Percentiles rank a stretch among this genome's conserved stretches.
These are phyloP conservation scores for Geosmithia morbida DNA, from an alignment of 2,329 filamentous ascomycete genomes.

Conservation along the genomic window DNA sequence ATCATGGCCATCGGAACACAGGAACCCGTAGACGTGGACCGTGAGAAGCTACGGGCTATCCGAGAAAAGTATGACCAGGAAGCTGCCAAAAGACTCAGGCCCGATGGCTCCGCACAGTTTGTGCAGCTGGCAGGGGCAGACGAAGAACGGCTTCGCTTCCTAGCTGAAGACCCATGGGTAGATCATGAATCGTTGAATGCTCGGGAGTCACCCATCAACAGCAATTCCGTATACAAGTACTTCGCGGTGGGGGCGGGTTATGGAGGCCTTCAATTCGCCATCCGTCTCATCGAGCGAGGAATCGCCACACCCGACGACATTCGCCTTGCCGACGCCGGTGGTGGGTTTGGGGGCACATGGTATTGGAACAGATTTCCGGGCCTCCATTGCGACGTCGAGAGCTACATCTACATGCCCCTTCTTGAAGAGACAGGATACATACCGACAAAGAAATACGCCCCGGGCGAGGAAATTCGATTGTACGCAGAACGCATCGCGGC, in stretches of 20 bases:
- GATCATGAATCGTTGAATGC: conserved; percentile 16
- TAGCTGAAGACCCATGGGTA: conserved; percentile 19
- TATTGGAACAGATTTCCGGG: conserved; percentile 37
- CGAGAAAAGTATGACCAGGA: conserved; percentile 17
- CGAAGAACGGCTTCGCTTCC: conserved; percentile 4
- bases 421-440: conserved; percentile 46
- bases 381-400: conserved; percentile 42
- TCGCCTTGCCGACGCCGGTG: conserved; percentile 24
- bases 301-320: conserved; percentile 16
- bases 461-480: conserved; percentile 24
- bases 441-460: conserved; percentile 33
- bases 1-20: background rate
- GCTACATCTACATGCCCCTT: conserved; percentile 43
- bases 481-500: conserved; percentile 26
- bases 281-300: conserved; percentile 10
- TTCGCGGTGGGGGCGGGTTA: conserved; percentile 16
- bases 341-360: conserved; percentile 35
- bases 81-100: conserved; percentile 15
- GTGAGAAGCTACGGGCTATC: background rate
- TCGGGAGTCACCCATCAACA: conserved; percentile 8
- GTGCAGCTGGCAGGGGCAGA: conserved; percentile 9
- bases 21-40: background rate
- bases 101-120: conserved; percentile 18
- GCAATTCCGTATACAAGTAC: conserved; percentile 10
- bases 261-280: conserved; percentile 16